Percentiles rank a stretch among this genome's conserved stretches.
phyloP scores from a whole-genome alignment of 1,139 yeast genomes.

The Candida gigantensis region DNA sequence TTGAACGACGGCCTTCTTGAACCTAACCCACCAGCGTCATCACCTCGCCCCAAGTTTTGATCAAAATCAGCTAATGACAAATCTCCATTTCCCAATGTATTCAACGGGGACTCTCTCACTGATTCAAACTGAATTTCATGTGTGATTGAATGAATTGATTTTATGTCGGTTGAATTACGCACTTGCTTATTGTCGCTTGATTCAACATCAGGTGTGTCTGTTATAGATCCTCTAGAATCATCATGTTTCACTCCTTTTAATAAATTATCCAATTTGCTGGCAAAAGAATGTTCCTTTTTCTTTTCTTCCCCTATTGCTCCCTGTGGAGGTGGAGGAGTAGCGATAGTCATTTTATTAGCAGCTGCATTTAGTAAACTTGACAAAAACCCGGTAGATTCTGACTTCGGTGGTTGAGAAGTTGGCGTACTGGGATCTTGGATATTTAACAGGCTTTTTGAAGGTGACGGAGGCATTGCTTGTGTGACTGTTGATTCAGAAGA shows the following conservation, averaged over 20 bases:
- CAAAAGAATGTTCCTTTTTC: constrained; percentile 19
- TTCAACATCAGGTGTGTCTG: constrained; percentile 7
- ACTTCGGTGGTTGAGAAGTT: constrained; percentile 6
- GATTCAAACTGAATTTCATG: constrained; percentile 54
- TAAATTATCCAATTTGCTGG: constrained; percentile 21
- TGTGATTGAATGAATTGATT: constrained; percentile 10
- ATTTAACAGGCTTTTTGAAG: background rate
- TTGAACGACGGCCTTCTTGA: constrained; percentile 11
- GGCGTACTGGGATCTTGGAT: background rate
- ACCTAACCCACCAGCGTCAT: background rate
- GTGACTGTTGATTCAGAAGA: background rate
- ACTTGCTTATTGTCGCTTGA: constrained; percentile 6
- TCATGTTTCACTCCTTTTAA: constrained; percentile 19
- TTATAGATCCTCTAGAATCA: constrained; percentile 11
- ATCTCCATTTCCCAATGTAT: constrained; percentile 73
- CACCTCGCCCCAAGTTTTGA: constrained; percentile 22
- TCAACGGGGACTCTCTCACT: constrained; percentile 54
- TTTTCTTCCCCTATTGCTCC: constrained; percentile 10
- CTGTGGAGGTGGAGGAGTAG: constrained; percentile 7
- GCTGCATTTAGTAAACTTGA: constrained; percentile 32
- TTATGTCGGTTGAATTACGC: constrained; percentile 4
- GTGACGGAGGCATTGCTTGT: background rate
- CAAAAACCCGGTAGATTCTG: constrained; percentile 24
- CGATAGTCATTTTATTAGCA: constrained; percentile 23
- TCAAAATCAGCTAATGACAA: constrained; percentile 61